Conservation (phyloP, 2,329 filamentous ascomycete species). For the Coniosporium tulheliwenetii region DNA sequence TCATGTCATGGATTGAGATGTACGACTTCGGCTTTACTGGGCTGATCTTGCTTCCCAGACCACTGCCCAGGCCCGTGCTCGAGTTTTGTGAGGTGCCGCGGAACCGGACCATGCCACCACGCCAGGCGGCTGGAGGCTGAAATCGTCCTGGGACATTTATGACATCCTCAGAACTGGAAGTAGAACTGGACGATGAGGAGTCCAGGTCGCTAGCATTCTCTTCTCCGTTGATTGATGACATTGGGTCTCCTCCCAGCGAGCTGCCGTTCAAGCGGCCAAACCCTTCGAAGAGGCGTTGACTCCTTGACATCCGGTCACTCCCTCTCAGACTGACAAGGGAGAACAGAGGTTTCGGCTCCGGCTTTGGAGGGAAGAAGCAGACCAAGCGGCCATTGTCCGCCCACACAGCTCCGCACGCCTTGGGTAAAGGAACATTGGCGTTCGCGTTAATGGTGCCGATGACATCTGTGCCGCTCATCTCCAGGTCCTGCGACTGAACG, state of each 20-base stretch:
- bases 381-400: constrained; percentile 40
- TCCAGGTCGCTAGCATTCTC: constrained; percentile 12
- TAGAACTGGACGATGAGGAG: constrained; percentile 18
- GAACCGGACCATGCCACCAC: constrained; percentile 36
- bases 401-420: constrained; percentile 42
- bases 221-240: constrained; percentile 12
- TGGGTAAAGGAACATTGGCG: constrained; percentile 47
- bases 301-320: constrained; percentile 27
- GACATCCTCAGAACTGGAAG: constrained; percentile 20
- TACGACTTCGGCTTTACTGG: constrained; percentile 45
- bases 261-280: constrained; percentile 43
- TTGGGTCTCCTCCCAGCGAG: constrained; percentile 26
- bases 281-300: constrained; percentile 43
- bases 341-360: constrained; percentile 32
- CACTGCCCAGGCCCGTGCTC: constrained; percentile 5
- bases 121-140: constrained; percentile 35
- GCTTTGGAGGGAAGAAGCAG: constrained; percentile 40
- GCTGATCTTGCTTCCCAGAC: constrained; percentile 6
- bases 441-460: constrained; percentile 42
- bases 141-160: constrained; percentile 31
- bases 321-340: constrained; percentile 31
- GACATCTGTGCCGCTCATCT: constrained; percentile 33
- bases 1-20: constrained; percentile 57
- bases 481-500: constrained; percentile 26
- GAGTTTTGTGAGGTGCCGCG: constrained; percentile 32